These are phyloP conservation scores for Trichoderma citrinoviride DNA, from an alignment of 2,329 filamentous ascomycete species.

Conservation along the genomic window DNA sequence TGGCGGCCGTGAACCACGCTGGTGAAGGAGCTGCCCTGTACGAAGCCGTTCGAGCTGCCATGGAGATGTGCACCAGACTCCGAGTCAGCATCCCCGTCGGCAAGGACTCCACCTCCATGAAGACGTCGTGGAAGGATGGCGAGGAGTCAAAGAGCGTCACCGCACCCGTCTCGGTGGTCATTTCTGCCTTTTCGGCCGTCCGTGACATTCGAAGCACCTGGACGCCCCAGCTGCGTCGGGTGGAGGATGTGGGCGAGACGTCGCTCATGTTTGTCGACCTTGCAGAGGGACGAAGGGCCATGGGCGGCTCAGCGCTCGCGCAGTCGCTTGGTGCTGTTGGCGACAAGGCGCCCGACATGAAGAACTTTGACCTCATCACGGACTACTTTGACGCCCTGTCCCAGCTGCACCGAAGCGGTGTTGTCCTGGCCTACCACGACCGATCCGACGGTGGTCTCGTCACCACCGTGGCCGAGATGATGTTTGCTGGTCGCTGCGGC, in stretches of 20 bases:
- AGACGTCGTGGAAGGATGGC: constrained; percentile 85
- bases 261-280: constrained; percentile 90
- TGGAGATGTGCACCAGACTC: constrained; percentile 87
- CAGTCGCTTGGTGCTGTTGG: constrained; percentile 87
- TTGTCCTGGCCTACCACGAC: constrained; percentile 91
- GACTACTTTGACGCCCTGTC: constrained; percentile 88
- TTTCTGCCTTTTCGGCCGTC: constrained; percentile 86
- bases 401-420: constrained; percentile 57
- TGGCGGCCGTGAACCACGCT: constrained; percentile 91
- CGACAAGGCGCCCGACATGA: constrained; percentile 80
- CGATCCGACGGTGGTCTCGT: constrained; percentile 89
- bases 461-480: constrained; percentile 92
- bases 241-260: constrained; percentile 86
- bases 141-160: constrained; percentile 78
- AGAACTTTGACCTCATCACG: constrained; percentile 73
- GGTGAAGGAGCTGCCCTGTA: constrained; percentile 92
- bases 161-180: constrained; percentile 84
- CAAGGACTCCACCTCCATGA: constrained; percentile 99
- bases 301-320: constrained; percentile 88
- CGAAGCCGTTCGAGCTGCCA: constrained; percentile 87
- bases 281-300: constrained; percentile 71
- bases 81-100: constrained; percentile 93
- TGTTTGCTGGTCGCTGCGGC: constrained; percentile 92
- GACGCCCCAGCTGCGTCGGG: constrained; percentile 82
- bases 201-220: constrained; percentile 81